Conservation (phyloP, 169 alveolate species). For the Plasmodium relictum region DNA sequence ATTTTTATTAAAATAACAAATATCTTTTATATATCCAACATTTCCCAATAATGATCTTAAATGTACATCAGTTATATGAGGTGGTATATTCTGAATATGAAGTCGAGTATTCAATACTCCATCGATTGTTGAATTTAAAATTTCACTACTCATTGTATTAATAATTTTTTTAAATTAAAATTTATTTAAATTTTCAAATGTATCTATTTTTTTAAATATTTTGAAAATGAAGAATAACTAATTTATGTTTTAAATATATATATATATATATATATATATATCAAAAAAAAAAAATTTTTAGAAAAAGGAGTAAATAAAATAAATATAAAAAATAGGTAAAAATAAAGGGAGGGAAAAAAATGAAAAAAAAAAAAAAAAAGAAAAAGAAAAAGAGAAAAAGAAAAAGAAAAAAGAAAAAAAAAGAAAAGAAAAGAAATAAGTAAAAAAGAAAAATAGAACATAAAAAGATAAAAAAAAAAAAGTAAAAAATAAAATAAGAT, state of each 20-base stretch:
- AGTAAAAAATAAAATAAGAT: too few relatives aligned
- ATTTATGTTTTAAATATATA: constrained; percentile 1
- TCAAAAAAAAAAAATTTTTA: background rate
- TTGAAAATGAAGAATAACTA: background rate
- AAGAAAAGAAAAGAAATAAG: background rate
- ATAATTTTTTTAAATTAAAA: too few relatives aligned
- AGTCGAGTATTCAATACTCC: constrained; percentile 42
- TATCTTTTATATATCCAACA: constrained; percentile 55
- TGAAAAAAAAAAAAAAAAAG: background rate
- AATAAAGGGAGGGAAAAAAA: background rate
- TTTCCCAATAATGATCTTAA: constrained; percentile 61
- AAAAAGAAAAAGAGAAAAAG: background rate
- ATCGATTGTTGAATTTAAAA: constrained; percentile 59
- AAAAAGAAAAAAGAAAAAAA: constrained; percentile 16
- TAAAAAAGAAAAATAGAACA: too few relatives aligned
- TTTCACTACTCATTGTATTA: constrained; percentile 49
- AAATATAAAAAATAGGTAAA: background rate
- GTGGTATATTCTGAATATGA: constrained; percentile 69
- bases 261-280: background rate
- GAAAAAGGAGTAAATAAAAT: constrained; percentile 3
- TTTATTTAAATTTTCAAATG: background rate
- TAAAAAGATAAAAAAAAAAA: too few relatives aligned
- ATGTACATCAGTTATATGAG: constrained; percentile 60
- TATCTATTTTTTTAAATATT: background rate
- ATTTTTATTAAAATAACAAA: constrained; percentile 68